Base-by-base conservation (phyloP, 1,284 basidiomycete genomes). In the Austroboletus novae-zelandiae region DNA sequence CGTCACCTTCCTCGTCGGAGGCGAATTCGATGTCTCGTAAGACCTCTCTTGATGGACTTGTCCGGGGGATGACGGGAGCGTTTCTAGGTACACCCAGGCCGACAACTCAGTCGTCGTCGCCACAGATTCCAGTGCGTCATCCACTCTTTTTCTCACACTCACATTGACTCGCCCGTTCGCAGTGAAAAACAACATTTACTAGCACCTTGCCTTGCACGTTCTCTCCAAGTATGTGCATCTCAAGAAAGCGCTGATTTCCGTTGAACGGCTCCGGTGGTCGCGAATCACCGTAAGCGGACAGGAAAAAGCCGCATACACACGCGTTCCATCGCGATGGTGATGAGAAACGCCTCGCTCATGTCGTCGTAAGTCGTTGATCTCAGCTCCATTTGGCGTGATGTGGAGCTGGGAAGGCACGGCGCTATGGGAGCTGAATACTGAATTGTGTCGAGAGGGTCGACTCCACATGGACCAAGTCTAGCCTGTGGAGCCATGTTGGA, bases 131-230 rank as follows among this genome's bases (percentile, higher is more conserved):
- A 84, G 91, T 91, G 59, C 61, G 89, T 73, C 20, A 2, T 35
- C 15, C 15, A 3, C 15, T 3, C 13, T 9, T 40, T 27, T 32
- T 35, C 25, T 15, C 34, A 23, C 11, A 13, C 10, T n/a, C 14
- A 25, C 29, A 32, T 45, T 7, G 48, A 20, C 11, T 35, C 29
- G 15, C 7, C 17, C 20, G 10, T 37, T 45, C 30, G 58, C 63
- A 89, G 89, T 95, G 69, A 97, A 97, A 76, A 96, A 97, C 72
- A 96, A 95, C 48, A 86, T 85, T 18, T 91, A 97, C 63, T 89
- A 95, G 62, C 78, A 82, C 47, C 98, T 97, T 64, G 94, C 90
- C 0, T 75, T 97, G 13, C 90, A 96, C 74, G 78, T 98, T 54
- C 83, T 95, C 25, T 85, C 82, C 27, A 89, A 85, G 57, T 98